phyloP scores from a whole-genome alignment of 768 basidiomycete genomes.

The Leccinum longicurvipes region DNA sequence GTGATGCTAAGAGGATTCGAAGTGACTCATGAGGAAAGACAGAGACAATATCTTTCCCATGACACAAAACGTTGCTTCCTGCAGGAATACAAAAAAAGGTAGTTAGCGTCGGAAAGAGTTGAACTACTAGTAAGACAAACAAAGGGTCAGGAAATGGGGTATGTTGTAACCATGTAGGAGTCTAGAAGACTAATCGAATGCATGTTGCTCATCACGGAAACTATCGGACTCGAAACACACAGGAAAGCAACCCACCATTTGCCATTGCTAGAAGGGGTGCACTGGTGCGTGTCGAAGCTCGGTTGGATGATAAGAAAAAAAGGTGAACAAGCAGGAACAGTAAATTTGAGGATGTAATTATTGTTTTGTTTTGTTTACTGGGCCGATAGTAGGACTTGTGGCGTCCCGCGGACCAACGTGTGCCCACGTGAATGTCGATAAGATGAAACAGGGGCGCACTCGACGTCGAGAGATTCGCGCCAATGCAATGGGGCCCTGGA shows the following conservation, averaged over 20 bases:
- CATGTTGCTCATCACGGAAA: constrained; percentile 52
- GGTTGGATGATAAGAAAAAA: not conserved
- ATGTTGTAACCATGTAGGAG: constrained; percentile 64
- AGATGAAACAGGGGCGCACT: constrained; percentile 1
- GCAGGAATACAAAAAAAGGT: not conserved
- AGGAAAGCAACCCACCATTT: constrained; percentile 11
- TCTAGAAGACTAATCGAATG: constrained; percentile 97
- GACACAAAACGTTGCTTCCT: constrained; percentile 6
- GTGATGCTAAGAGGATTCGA: not conserved
- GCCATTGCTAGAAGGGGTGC: not conserved
- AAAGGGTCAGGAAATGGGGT: constrained; percentile 20
- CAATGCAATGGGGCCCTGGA: not conserved
- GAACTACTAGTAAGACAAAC: not conserved
- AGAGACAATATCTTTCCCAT: not conserved
- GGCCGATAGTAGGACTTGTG: not conserved
- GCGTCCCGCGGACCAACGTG: not conserved
- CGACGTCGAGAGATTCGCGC: not conserved
- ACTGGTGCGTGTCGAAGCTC: not conserved
- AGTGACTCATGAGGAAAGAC: not conserved
- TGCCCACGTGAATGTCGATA: not conserved
- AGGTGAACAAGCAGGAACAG: not conserved
- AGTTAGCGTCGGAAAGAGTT: constrained; percentile 10
- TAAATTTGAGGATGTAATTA: not conserved
- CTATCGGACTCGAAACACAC: not conserved
- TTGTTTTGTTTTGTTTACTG: constrained; percentile 16